phyloP scores from a whole-genome alignment of 495 filamentous ascomycete species.

The Hypoxylon fragiforme region DNA sequence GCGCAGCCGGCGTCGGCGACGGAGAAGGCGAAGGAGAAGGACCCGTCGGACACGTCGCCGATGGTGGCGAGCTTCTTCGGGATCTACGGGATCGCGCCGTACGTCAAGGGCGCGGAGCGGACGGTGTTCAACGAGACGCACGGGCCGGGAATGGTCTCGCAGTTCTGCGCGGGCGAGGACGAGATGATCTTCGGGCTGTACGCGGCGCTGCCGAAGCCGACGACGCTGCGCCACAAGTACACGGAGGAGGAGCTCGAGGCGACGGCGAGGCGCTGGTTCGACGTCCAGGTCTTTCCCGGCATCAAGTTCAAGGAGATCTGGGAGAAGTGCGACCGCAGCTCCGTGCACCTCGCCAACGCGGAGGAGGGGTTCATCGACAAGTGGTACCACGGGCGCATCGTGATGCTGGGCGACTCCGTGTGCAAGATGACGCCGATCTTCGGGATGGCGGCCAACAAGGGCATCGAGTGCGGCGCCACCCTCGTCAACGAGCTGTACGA shows the following conservation, averaged over 20 bases:
- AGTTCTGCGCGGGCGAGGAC: no score
- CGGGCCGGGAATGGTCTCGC: no score
- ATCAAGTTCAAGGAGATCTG: slow-evolving; percentile 36
- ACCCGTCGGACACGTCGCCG: no score
- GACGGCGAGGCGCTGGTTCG: slow-evolving; percentile 34
- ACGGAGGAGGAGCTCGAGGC: slow-evolving; percentile 37
- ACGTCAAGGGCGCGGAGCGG: slow-evolving; percentile 13
- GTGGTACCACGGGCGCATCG: slow-evolving; percentile 52
- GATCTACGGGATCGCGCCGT: slow-evolving; percentile 24
- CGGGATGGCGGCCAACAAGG: slow-evolving; percentile 33
- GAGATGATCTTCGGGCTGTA: no score
- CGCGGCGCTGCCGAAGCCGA: slow-evolving; percentile 37
- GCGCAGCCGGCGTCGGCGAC: no score
- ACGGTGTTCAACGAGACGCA: no score
- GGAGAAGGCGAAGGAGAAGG: no score
- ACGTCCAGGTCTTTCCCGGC: slow-evolving; percentile 30
- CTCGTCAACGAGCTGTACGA: slow-evolving; percentile 45
- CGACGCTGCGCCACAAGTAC: slow-evolving; percentile 32
- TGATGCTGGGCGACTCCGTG: slow-evolving; percentile 55
- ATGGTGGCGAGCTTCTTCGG: no score
- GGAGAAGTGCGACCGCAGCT: slow-evolving; percentile 31
- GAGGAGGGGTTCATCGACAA: slow-evolving; percentile 46
- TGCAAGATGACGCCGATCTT: slow-evolving; percentile 50
- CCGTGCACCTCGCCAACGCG: slow-evolving; percentile 31
- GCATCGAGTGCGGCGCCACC: slow-evolving; percentile 43